Conservation (phyloP, 148 eudicot species). For the Cornus controversa region DNA sequence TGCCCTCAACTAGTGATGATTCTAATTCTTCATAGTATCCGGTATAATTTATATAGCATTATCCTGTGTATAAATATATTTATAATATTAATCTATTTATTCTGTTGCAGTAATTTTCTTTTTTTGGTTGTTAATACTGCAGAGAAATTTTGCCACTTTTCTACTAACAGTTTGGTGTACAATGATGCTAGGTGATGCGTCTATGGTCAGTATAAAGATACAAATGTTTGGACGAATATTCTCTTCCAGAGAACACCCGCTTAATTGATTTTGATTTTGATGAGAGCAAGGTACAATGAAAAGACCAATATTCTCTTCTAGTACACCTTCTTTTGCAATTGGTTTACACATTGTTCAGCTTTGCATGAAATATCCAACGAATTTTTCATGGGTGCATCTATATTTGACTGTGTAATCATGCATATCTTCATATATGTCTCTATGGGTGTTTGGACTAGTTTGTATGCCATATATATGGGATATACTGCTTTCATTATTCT, state of each 20-base stretch:
- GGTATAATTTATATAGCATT: background rate
- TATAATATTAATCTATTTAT: no score
- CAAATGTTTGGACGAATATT: conserved; percentile 73
- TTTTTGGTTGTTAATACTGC: background rate
- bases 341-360: background rate
- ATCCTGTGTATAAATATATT: no score
- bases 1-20: no score
- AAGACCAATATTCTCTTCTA: background rate
- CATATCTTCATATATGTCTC: no score
- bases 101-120: no score
- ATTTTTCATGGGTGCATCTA: background rate
- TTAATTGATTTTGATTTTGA: conserved; percentile 88
- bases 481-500: background rate
- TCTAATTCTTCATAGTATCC: no score
- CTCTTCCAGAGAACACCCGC: conserved; percentile 48
- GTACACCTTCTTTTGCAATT: background rate
- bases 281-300: conserved; percentile 70
- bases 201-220: conserved; percentile 79
- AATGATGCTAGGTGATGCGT: conserved; percentile 68
- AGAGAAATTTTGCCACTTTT: background rate
- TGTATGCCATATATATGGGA: background rate
- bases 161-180: background rate
- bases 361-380: background rate
- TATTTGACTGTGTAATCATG: background rate
- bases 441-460: background rate